A percentile compares a stretch with the other conserved stretches of the same genome.
These are phyloP conservation scores for Saccharomyces jurei DNA, from an alignment of 805 yeast genomes.

Conservation along the genomic window DNA sequence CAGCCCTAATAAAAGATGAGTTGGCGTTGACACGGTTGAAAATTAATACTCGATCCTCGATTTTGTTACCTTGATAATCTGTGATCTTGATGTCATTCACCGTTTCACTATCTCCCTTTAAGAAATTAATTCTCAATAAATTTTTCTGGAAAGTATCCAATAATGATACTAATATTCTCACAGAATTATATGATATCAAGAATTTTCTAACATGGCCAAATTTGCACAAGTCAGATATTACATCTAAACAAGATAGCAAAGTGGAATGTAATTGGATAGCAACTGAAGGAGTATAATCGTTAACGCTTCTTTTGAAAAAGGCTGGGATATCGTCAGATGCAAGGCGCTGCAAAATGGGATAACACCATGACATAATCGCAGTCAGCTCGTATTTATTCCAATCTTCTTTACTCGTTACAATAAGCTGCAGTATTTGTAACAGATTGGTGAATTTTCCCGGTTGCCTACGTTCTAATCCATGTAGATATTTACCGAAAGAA, in stretches of 20 bases:
- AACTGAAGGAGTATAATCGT: conserved; percentile 10
- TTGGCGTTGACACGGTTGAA: conserved; percentile 20
- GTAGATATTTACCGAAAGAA: conserved; percentile 30
- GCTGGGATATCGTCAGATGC: conserved; percentile 11
- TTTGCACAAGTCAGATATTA: conserved; percentile 27
- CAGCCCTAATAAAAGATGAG: conserved; percentile 18
- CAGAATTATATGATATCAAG: conserved; percentile 31
- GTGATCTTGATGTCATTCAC: conserved; percentile 17
- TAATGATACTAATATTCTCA: conserved; percentile 28
- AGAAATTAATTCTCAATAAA: conserved; percentile 27
- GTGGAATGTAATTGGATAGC: conserved; percentile 23
- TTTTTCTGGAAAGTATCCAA: conserved; percentile 30
- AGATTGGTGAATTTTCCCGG: conserved; percentile 9
- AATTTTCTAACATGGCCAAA: conserved; percentile 33
- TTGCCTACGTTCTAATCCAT: conserved; percentile 7
- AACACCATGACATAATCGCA: conserved; percentile 34
- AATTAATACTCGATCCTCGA: conserved; percentile 26
- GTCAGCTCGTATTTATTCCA: conserved; percentile 35
- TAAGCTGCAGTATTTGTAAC: conserved; percentile 26
- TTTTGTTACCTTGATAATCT: conserved; percentile 17
- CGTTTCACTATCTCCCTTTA: conserved; percentile 18
- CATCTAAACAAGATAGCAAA: conserved; percentile 28
- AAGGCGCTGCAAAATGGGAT: conserved; percentile 24
- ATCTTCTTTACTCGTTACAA: conserved; percentile 30
- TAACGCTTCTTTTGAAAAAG: conserved; percentile 19